phyloP scores from a whole-genome alignment of 1,139 yeast genomes.

The Pichia sp. region DNA sequence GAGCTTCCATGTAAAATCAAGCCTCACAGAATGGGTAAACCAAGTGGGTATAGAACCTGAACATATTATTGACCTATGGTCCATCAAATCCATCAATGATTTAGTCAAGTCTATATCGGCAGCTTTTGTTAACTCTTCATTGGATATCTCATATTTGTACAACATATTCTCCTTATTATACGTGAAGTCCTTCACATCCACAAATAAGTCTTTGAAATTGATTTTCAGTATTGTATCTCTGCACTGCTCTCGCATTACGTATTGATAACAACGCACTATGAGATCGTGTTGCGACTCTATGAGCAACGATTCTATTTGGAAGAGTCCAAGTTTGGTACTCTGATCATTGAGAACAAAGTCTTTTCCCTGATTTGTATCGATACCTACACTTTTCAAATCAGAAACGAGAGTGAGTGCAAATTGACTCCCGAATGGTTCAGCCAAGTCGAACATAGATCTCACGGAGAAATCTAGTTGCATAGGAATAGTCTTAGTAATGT shows the following conservation, averaged over 20 bases:
- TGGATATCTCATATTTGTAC: slow-evolving; percentile 4
- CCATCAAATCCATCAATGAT: slow-evolving; percentile 5
- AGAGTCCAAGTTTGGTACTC: slow-evolving; percentile 11
- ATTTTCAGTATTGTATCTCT: slow-evolving; percentile 1
- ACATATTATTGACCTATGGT: slow-evolving; percentile 1
- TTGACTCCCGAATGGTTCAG: slow-evolving; percentile 8
- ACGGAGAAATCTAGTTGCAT: slow-evolving; percentile 2
- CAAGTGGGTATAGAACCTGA: slow-evolving; percentile 6
- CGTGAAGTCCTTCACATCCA: slow-evolving; percentile 12
- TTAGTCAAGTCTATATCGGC: slow-evolving; percentile 7
- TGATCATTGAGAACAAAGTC: slow-evolving; percentile 14
- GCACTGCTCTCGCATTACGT: not conserved
- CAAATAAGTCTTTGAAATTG: slow-evolving; percentile 5
- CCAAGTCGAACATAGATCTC: slow-evolving; percentile 4
- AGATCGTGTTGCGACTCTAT: slow-evolving; percentile 3
- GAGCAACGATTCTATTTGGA: slow-evolving; percentile 10
- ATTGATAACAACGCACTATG: slow-evolving; percentile 3
- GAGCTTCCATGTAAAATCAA: slow-evolving; percentile 4
- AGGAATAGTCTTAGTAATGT: slow-evolving; percentile 10
- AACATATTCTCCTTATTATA: slow-evolving; percentile 3
- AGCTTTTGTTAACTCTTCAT: not conserved
- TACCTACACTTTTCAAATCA: slow-evolving; percentile 5
- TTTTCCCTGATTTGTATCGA: slow-evolving; percentile 4
- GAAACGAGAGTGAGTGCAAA: slow-evolving; percentile 1
- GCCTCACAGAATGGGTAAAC: slow-evolving; percentile 1